Evolutionary conservation across 2,329 filamentous ascomycete species (phyloP).

Genomic region (Lecanoromycetidae sp.): DNA sequence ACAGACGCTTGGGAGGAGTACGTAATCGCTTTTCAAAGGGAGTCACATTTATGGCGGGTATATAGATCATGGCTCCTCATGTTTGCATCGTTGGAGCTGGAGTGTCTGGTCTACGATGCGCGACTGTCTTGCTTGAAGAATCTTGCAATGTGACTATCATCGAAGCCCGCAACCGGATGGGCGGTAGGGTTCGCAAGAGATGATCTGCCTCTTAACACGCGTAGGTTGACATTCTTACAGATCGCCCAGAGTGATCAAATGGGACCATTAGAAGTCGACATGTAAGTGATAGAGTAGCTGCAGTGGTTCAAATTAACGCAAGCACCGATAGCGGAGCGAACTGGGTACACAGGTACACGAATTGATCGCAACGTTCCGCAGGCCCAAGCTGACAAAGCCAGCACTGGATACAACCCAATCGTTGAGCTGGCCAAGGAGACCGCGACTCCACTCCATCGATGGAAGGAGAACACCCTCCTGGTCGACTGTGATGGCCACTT

Average conservation of each 20-base stretch:
- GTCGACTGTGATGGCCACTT: constrained; percentile 1
- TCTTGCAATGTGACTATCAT: constrained; percentile 48
- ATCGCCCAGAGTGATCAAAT: constrained; percentile 11
- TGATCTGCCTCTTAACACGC: not conserved
- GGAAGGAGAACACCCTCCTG: constrained; percentile 8
- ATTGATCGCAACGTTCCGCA: not conserved
- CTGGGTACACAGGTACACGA: constrained; percentile 46
- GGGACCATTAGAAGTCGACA: constrained; percentile 10
- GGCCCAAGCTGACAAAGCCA: not conserved
- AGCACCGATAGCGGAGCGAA: constrained; percentile 42
- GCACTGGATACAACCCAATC: constrained; percentile 43
- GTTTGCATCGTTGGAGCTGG: constrained; percentile 49
- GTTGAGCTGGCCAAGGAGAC: constrained; percentile 42
- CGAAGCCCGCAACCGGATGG: constrained; percentile 46
- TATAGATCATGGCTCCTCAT: constrained; percentile 28
- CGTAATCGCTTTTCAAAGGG: no score
- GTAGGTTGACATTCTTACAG: not conserved
- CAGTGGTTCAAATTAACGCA: not conserved
- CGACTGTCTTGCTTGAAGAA: constrained; percentile 44
- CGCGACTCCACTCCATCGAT: constrained; percentile 27
- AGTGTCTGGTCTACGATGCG: constrained; percentile 46
- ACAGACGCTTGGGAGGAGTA: no score
- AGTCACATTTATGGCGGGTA: no score
- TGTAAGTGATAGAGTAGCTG: constrained; percentile 1
- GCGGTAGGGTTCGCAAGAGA: constrained; percentile 37